Evolutionary conservation across 352 stramenopile species (phyloP).

Genomic region (Detonula confervacea): DNA sequence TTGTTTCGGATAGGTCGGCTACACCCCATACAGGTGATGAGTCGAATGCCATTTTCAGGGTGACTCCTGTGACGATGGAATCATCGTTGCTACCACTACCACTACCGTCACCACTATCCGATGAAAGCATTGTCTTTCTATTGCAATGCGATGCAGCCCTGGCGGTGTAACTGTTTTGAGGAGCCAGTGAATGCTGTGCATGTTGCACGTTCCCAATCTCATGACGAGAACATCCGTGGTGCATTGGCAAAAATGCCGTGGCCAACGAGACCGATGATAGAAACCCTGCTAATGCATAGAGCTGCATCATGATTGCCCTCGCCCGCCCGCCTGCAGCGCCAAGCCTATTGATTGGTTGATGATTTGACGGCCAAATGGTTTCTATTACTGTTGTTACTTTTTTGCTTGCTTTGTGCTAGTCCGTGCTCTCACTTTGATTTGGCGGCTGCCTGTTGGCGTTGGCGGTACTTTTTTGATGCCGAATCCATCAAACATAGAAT

Average conservation of each 20-base stretch:
- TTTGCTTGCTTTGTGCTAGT: too few relatives aligned
- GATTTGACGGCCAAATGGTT: too few relatives aligned
- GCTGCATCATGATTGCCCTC: not conserved
- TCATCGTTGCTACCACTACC: too few relatives aligned
- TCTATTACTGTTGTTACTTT: too few relatives aligned
- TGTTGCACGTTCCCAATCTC: too few relatives aligned
- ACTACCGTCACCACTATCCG: slow-evolving; percentile 2
- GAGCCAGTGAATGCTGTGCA: not conserved
- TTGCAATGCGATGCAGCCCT: not conserved
- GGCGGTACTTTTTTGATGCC: too few relatives aligned
- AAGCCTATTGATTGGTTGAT: too few relatives aligned
- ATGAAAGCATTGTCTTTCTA: not conserved
- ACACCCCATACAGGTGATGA: slow-evolving; percentile 57
- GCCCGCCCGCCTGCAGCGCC: not conserved
- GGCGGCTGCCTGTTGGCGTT: too few relatives aligned
- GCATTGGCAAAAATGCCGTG: not conserved
- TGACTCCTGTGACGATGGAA: slow-evolving; percentile 59
- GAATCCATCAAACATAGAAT: too few relatives aligned
- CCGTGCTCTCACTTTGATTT: too few relatives aligned
- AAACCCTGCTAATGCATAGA: slow-evolving; percentile 2
- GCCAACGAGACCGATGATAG: not conserved
- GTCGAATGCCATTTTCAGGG: slow-evolving; percentile 78
- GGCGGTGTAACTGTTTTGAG: not conserved
- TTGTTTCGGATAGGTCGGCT: slow-evolving; percentile 78
- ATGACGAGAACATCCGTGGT: too few relatives aligned